These are phyloP conservation scores for Xylariaceae sp. DNA, from an alignment of 2,329 filamentous ascomycete genomes.

Conservation along the genomic window DNA sequence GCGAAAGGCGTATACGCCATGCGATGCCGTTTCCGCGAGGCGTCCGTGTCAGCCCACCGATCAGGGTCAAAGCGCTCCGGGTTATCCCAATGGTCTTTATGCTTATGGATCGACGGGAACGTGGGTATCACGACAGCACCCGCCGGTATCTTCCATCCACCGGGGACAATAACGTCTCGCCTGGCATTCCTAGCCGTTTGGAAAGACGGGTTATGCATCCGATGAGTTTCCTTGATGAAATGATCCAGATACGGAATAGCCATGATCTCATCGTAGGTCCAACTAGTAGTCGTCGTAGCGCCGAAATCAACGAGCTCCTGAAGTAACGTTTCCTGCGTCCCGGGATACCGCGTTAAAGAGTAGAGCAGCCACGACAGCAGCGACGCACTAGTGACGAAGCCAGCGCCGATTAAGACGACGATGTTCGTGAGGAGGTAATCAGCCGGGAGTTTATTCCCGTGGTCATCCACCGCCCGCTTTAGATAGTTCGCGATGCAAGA, in stretches of 20 bases:
- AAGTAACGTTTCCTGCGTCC: conserved; percentile 52
- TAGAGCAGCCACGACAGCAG: conserved; percentile 58
- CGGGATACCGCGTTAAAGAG: conserved; percentile 48
- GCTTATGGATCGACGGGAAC: conserved; percentile 50
- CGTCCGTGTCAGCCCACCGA: conserved; percentile 50
- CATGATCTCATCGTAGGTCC: conserved; percentile 46
- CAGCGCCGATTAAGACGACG: conserved; percentile 52
- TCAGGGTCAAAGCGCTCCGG: conserved; percentile 56
- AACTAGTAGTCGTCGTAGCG: conserved; percentile 40
- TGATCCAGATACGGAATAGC: conserved; percentile 51
- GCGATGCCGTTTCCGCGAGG: conserved; percentile 47
- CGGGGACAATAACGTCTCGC: conserved; percentile 53
- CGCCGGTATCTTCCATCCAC: conserved; percentile 53
- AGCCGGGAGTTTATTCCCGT: conserved; percentile 51
- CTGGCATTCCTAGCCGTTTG: conserved; percentile 56
- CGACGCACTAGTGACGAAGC: conserved; percentile 57
- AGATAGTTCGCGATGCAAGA: conserved; percentile 47
- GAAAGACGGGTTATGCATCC: conserved; percentile 57
- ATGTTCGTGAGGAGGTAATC: conserved; percentile 39
- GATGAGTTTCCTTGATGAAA: conserved; percentile 58
- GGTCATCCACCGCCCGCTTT: conserved; percentile 49
- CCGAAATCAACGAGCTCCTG: conserved; percentile 54
- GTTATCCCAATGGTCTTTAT: conserved; percentile 54
- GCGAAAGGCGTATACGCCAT: conserved; percentile 57
- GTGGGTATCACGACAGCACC: conserved; percentile 51